Evolutionary conservation across 1,284 basidiomycete species (phyloP), one percentile per base, ranked within the genome.

Genomic region (Phellinidium pouzarii): DNA sequence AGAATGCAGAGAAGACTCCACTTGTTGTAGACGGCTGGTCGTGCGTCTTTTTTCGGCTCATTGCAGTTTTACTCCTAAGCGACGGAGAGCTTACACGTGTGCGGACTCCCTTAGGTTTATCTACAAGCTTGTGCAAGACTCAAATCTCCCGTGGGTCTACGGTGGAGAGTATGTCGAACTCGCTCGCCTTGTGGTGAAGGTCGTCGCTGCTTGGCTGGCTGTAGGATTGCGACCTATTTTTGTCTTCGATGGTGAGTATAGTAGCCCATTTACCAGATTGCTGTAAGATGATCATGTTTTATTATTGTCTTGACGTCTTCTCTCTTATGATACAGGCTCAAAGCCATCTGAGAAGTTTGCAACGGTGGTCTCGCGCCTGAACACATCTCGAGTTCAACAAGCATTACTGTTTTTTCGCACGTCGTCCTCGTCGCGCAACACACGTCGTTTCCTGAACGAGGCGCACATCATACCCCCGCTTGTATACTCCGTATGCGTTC

Each of bases 21-120:
- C 71, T 92, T 56, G 82, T 94, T 1, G 78, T 94, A 37, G 91
- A 94, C 70, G 89, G 81, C 41, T 91, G 87, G 89, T 91, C 90
- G 91, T 93, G 66, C 81, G 90, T 80, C 44, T 26, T 44, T 50
- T 51, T n/a, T n/a, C 38, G 56, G 17, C 31, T 22, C n/a, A 19
- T 54, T 11, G 29, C 29, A 11, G 29, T 6, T 3, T 34, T 34
- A 8, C 31, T 34, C 9, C 2, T 34, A 14, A 34, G 31, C 14
- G 7, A 34, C 31, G 14, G 14, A 14, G 11, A 8, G 31, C 31
- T 34, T 8, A 34, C 31, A 34, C 31, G 31, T 49, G 50, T 47
- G 37, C 27, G 48, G n/a, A 38, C 44, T 48, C 26, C 50, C 55
- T 54, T 61, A 94, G 91, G 26, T 84, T 94, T 66, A 86, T 94